Conservation (phyloP, 2,329 filamentous ascomycete genomes). For the Bipolaris sorokiniana region DNA sequence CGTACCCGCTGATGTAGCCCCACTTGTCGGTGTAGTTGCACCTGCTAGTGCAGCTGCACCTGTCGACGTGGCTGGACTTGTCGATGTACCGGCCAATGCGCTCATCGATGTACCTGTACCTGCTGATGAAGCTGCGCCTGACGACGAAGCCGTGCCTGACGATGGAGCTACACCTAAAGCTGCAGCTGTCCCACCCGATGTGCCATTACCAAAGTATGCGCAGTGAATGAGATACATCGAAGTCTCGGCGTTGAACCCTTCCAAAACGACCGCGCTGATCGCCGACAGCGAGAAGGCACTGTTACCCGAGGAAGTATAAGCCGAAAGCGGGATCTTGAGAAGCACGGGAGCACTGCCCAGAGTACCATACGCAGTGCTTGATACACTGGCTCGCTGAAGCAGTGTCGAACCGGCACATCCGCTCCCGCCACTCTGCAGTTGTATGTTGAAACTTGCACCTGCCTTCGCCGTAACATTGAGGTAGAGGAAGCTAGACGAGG, state of each 20-base stretch:
- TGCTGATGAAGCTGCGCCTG: neutral
- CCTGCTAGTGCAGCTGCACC: neutral
- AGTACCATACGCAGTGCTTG: constrained; percentile 4
- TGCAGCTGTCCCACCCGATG: neutral
- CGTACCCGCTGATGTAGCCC: neutral
- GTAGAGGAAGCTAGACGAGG: neutral
- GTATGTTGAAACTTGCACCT: constrained; percentile 12
- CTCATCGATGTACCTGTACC: too few relatives aligned
- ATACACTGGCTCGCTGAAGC: constrained; percentile 8
- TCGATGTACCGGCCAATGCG: too few relatives aligned
- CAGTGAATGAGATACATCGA: constrained; percentile 11
- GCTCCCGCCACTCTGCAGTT: constrained; percentile 9
- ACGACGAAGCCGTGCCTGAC: neutral
- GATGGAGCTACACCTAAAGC: neutral
- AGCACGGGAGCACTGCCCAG: constrained; percentile 9
- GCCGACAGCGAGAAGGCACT: constrained; percentile 5
- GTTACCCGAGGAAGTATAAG: constrained; percentile 3
- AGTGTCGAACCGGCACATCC: constrained; percentile 3
- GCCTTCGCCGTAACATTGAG: constrained; percentile 11
- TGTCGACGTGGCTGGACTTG: neutral
- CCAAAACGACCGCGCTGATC: constrained; percentile 12
- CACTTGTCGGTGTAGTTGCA: neutral
- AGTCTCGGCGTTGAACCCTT: constrained; percentile 5
- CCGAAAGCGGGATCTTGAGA: constrained; percentile 7
- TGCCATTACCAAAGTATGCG: constrained; percentile 8